A percentile compares a stretch with the other conserved stretches of the same genome.
phyloP scores from a whole-genome alignment of 1,284 basidiomycete species.

The Papiliotrema flavescens region DNA sequence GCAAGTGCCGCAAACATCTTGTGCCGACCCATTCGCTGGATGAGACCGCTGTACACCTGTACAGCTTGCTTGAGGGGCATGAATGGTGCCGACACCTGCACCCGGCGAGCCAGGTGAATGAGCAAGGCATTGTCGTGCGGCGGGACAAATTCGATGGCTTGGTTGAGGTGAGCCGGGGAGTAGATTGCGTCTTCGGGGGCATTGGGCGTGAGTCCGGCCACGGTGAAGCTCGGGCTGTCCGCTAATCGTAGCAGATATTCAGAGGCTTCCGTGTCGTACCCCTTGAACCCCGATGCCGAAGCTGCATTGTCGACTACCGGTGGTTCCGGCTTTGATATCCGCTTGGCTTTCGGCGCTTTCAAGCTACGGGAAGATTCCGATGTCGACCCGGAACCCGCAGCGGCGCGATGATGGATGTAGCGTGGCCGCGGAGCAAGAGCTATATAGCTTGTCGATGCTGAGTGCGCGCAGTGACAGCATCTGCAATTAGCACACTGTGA shows the following conservation, averaged over 20 bases:
- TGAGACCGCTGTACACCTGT: background rate
- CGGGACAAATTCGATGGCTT: no score
- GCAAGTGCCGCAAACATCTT: background rate
- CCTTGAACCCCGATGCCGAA: background rate
- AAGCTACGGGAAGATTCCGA: no score
- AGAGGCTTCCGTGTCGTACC: background rate
- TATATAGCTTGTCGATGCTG: no score
- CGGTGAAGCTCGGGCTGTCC: background rate
- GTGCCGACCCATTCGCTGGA: background rate
- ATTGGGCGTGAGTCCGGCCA: background rate
- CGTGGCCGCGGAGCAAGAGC: no score
- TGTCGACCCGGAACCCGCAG: no score
- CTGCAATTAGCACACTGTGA: background rate
- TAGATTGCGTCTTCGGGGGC: background rate
- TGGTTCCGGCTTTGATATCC: no score
- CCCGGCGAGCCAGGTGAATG: no score
- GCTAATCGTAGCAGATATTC: background rate
- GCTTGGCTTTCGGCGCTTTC: no score
- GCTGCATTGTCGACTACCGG: no score
- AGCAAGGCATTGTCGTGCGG: no score
- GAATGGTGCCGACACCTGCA: background rate
- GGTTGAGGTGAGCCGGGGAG: background rate
- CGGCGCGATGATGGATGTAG: no score
- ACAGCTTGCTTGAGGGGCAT: background rate
- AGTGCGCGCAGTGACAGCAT: background rate